These are phyloP conservation scores for Hericium alpestre DNA, from an alignment of 768 basidiomycete genomes.

Conservation along the genomic window DNA sequence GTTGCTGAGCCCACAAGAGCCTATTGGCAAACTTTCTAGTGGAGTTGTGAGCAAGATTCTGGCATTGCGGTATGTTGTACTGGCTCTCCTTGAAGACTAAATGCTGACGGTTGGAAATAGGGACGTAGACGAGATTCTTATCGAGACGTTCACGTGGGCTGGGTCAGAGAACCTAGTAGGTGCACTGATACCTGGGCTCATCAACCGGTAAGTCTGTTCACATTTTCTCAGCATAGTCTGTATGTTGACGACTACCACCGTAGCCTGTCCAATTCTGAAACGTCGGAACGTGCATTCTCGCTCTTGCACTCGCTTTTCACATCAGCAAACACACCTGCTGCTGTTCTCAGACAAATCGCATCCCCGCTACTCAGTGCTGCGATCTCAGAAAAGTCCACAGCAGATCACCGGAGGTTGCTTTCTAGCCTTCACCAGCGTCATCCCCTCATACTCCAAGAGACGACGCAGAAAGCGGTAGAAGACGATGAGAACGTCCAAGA, in stretches of 20 bases:
- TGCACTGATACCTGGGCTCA: conserved; percentile 37
- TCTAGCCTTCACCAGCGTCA: conserved; percentile 57
- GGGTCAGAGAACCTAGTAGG: conserved; percentile 48
- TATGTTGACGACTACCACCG: neutral
- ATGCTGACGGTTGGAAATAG: conserved; percentile 19
- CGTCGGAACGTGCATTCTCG: neutral
- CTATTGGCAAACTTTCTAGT: neutral
- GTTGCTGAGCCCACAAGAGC: neutral
- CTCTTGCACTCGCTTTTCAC: conserved; percentile 23
- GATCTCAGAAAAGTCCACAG: conserved; percentile 1
- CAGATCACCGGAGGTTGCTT: conserved; percentile 29
- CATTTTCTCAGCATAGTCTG: neutral
- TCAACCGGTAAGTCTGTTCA: conserved; percentile 27
- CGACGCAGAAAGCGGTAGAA: conserved; percentile 27
- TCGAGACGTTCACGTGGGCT: conserved; percentile 31
- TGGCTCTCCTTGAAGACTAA: neutral
- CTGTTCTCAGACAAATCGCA: conserved; percentile 13
- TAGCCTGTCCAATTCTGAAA: neutral
- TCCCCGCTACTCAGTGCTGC: conserved; percentile 8
- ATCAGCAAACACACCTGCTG: conserved; percentile 13
- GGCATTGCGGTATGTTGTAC: neutral
- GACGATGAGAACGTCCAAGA: conserved; percentile 25
- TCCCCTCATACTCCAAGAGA: conserved; percentile 35
- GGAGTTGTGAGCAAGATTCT: neutral
- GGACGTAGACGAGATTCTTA: conserved; percentile 36